Conservation (phyloP, 108 stramenopile species). For the Stephanodiscus triporus region DNA sequence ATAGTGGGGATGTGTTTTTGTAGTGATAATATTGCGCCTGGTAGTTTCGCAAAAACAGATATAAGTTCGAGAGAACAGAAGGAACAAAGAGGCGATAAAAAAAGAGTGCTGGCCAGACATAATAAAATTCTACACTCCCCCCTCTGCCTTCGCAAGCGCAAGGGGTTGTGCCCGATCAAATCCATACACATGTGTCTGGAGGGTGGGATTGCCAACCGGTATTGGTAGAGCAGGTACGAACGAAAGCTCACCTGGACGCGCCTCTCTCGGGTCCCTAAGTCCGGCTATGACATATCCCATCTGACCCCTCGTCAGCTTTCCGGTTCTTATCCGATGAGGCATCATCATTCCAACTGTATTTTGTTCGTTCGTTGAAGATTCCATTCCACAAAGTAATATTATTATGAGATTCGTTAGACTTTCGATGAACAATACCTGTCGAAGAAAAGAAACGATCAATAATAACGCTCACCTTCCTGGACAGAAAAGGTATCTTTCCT, state of each 20-base stretch:
- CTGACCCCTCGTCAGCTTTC: slow-evolving; percentile 73
- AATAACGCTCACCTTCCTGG: slow-evolving; percentile 54
- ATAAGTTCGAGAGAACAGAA: too few species aligned
- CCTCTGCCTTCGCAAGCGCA: too few species aligned
- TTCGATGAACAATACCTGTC: background rate
- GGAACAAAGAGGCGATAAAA: too few species aligned
- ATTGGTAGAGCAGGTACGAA: too few species aligned
- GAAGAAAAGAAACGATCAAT: too few species aligned
- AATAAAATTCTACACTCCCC: too few species aligned
- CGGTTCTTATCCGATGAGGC: slow-evolving; percentile 74
- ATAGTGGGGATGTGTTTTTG: slow-evolving; percentile 54
- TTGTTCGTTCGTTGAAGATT: slow-evolving; percentile 67
- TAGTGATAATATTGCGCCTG: slow-evolving; percentile 78
- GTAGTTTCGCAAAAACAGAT: background rate
- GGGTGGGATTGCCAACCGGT: too few species aligned
- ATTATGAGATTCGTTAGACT: background rate
- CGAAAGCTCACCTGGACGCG: slow-evolving; percentile 63
- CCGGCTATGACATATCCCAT: slow-evolving; percentile 96
- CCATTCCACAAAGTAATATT: slow-evolving; percentile 4
- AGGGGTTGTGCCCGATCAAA: too few species aligned
- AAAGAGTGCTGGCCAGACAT: too few species aligned
- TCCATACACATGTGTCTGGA: too few species aligned
- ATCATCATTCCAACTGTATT: slow-evolving; percentile 90
- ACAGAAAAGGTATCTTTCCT: slow-evolving; percentile 43
- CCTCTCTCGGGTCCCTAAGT: slow-evolving; percentile 89